Evolutionary conservation across 2,329 filamentous ascomycete genomes (phyloP).

Genomic region (Xylaria polymorpha): DNA sequence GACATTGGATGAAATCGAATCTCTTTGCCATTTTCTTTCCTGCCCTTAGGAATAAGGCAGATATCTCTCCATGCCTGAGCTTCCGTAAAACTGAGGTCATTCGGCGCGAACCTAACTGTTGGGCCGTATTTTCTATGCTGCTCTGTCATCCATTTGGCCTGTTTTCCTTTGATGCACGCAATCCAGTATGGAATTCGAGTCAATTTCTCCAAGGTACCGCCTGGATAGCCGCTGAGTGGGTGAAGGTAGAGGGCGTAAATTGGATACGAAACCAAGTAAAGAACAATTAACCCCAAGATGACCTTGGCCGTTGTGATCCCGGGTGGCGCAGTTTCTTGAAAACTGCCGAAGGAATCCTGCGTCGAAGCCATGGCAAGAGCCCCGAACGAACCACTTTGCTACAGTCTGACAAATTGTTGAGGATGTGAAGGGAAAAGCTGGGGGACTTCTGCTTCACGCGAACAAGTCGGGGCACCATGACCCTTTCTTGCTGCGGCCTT

Average conservation of each 20-base stretch:
- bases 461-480: not conserved
- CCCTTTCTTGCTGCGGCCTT: not conserved
- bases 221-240: constrained; percentile 43
- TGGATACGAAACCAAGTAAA: constrained; percentile 32
- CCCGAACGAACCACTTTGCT: constrained; percentile 1
- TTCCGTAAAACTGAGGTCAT: constrained; percentile 40
- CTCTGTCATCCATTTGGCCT: constrained; percentile 33
- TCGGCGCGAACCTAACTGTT: constrained; percentile 37
- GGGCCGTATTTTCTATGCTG: constrained; percentile 40
- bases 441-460: constrained; percentile 14
- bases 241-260: constrained; percentile 44
- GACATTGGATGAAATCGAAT: constrained; percentile 25
- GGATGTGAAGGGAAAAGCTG: constrained; percentile 7
- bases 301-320: constrained; percentile 4
- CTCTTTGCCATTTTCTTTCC: constrained; percentile 34
- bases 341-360: constrained; percentile 17
- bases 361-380: constrained; percentile 26
- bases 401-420: constrained; percentile 16
- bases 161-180: constrained; percentile 36
- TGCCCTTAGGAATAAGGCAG: constrained; percentile 17
- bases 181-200: constrained; percentile 44
- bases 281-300: constrained; percentile 16
- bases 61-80: constrained; percentile 38
- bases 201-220: constrained; percentile 35
- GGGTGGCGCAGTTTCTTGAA: constrained; percentile 8